phyloP scores from a whole-genome alignment of 1,284 basidiomycete species.

The Trichosporon coremiiforme region DNA sequence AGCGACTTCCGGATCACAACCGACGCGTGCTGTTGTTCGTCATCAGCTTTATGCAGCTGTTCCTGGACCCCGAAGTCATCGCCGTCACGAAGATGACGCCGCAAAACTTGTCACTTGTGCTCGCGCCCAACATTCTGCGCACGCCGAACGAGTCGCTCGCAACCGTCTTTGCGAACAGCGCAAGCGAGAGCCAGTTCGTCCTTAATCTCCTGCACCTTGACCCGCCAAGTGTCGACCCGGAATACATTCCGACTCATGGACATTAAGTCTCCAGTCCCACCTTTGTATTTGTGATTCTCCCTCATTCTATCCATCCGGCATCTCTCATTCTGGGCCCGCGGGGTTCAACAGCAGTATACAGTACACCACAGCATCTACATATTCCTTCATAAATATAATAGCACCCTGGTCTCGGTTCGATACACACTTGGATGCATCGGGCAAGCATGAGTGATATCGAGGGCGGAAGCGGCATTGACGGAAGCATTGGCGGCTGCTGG shows the following conservation, averaged over 20 bases:
- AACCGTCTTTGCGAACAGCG: constrained; percentile 83
- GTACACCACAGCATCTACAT: constrained; percentile 10
- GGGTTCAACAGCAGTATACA: neutral
- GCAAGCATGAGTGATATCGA: neutral
- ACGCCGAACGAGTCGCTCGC: constrained; percentile 79
- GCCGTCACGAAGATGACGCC: constrained; percentile 78
- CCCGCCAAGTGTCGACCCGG: constrained; percentile 70
- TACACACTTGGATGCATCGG: neutral
- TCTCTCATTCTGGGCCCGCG: constrained; percentile 6
- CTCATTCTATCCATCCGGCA: constrained; percentile 1
- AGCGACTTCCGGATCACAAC: constrained; percentile 77
- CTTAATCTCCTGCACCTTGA: constrained; percentile 77
- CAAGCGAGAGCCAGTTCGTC: constrained; percentile 84
- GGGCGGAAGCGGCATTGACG: too few species aligned
- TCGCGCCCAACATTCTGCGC: constrained; percentile 83
- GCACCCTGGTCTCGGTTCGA: neutral
- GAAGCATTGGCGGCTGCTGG: too few species aligned
- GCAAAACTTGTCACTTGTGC: constrained; percentile 63
- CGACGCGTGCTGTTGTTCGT: constrained; percentile 80
- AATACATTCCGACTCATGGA: constrained; percentile 59
- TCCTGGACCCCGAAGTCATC: constrained; percentile 73
- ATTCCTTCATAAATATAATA: constrained; percentile 1
- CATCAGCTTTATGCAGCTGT: constrained; percentile 84
- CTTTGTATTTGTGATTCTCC: constrained; percentile 4
- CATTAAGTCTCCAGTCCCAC: neutral